Conservation (phyloP, 495 filamentous ascomycete species). For the Annulohypoxylon bovei region DNA sequence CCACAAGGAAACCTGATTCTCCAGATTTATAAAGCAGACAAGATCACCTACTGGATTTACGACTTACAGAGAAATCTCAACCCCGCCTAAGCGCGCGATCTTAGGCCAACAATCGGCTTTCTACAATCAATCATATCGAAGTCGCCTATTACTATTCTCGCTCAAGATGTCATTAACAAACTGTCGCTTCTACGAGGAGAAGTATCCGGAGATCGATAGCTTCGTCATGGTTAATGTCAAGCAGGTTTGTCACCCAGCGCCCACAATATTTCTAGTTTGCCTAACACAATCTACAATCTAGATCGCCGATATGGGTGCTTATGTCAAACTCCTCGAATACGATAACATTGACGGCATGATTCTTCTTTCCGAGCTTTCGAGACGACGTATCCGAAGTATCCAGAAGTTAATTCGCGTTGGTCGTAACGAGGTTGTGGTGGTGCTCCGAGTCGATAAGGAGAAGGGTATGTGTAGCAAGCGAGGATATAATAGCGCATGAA, state of each 20-base stretch:
- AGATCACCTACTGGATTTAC: slow-evolving; percentile 17
- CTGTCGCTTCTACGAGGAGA: slow-evolving; percentile 98
- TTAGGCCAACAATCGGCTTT: slow-evolving; percentile 33
- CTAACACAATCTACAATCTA: slow-evolving; percentile 59
- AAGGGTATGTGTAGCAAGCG: slow-evolving; percentile 70
- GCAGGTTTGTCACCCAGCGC: slow-evolving; percentile 68
- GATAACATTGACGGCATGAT: slow-evolving; percentile 99
- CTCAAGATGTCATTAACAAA: slow-evolving; percentile 93
- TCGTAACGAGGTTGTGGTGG: slow-evolving; percentile 97
- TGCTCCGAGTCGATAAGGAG: slow-evolving; percentile 97
- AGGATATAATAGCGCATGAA: slow-evolving; percentile 11
- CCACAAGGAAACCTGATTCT: not conserved
- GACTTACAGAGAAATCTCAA: slow-evolving; percentile 11
- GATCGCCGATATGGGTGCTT: slow-evolving; percentile 99
- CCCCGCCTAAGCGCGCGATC: slow-evolving; percentile 39
- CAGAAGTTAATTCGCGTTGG: slow-evolving; percentile 99
- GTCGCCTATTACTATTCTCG: slow-evolving; percentile 18
- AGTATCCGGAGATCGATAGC: slow-evolving; percentile 97
- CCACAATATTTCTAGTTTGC: slow-evolving; percentile 1
- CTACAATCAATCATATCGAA: slow-evolving; percentile 12
- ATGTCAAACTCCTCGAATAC: slow-evolving; percentile 98
- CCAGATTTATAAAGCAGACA: not conserved
- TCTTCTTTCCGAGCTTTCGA: slow-evolving; percentile 91
- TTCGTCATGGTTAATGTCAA: slow-evolving; percentile 99
- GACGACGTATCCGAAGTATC: slow-evolving; percentile 96